Evolutionary conservation across 2,329 filamentous ascomycete genomes (phyloP).

Genomic region (Verticillium longisporum): DNA sequence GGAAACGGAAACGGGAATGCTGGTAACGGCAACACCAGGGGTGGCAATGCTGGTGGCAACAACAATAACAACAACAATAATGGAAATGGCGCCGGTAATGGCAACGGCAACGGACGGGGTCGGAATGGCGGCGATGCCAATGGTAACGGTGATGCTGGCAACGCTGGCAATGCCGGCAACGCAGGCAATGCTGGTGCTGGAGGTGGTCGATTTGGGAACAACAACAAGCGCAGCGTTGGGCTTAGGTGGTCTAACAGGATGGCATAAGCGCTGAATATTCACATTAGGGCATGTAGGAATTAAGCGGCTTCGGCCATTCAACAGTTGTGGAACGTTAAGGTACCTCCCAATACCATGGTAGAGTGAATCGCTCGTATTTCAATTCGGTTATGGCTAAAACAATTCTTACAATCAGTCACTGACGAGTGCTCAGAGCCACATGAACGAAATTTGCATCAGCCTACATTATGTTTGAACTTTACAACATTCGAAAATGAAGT

Average conservation of each 20-base stretch:
- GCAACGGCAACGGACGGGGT: conserved; percentile 1
- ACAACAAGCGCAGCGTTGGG: neutral
- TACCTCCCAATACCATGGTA: too few species aligned
- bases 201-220: neutral
- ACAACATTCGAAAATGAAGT: too few species aligned
- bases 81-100: conserved; percentile 9
- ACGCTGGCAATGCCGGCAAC: too few species aligned
- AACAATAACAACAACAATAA: conserved; percentile 13
- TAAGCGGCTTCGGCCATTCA: neutral
- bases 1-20: conserved; percentile 1
- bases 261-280: neutral
- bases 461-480: too few species aligned
- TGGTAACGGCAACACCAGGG: neutral
- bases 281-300: neutral
- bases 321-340: neutral
- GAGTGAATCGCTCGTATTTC: too few species aligned
- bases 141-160: conserved; percentile 4
- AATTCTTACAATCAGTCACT: too few species aligned
- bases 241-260: conserved; percentile 2
- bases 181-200: neutral
- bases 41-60: conserved; percentile 10
- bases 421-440: too few species aligned
- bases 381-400: too few species aligned
- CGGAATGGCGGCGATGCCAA: conserved; percentile 1
- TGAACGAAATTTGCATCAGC: too few species aligned